Evolutionary conservation across 2,329 filamentous ascomycete species (phyloP), one percentile per base, ranked within the genome.

Genomic region (Furcasterigmium furcatum): DNA sequence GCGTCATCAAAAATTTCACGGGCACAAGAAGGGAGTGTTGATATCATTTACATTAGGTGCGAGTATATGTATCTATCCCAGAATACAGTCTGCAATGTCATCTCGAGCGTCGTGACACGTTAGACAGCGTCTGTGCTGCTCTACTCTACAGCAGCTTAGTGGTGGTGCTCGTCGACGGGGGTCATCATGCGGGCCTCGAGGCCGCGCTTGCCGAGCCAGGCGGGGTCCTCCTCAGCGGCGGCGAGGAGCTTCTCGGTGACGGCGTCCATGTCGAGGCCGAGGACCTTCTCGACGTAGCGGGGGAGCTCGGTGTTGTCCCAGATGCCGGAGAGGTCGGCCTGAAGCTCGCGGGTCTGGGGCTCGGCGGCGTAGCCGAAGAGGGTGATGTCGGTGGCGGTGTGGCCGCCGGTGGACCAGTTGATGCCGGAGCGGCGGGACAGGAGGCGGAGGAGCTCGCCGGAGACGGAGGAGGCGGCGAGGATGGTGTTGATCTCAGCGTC

Each of bases 321-420:
- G 51, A 54, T 56, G 20, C 44, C 47, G 13, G 56, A 54, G 24
- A 60, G 49, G n/a, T 47, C 44, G 22, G 45, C 44, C 44, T 48
- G 50, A 35, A 52, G 46, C 4, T 46, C 51, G 5, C 25, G 35
- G n/a, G 43, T 44, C 19, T 48, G 50, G 6, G 47, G 42, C n/a
- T 45, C 49, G 25, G 52, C 51, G 12, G 49, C 52, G 35, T 68
- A 65, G 5, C 64, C 66, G 43, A 63, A 64, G 14, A 70, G 52
- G 1, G 57, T 63, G 19, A 66, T 56, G 46, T 69, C 67, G 35
- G 61, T 57, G 2, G 42, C 48, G n/a, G 50, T 53, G 45, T 52
- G 55, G 25, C 53, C 52, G 14, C 27, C 39, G 3, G 48, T 49
- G 61, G 54, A 12, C 63, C 60, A 21, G 63, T 56, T 54, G 9